Conservation (phyloP, 2,329 filamentous ascomycete genomes). For the Epichloe uncinata region DNA sequence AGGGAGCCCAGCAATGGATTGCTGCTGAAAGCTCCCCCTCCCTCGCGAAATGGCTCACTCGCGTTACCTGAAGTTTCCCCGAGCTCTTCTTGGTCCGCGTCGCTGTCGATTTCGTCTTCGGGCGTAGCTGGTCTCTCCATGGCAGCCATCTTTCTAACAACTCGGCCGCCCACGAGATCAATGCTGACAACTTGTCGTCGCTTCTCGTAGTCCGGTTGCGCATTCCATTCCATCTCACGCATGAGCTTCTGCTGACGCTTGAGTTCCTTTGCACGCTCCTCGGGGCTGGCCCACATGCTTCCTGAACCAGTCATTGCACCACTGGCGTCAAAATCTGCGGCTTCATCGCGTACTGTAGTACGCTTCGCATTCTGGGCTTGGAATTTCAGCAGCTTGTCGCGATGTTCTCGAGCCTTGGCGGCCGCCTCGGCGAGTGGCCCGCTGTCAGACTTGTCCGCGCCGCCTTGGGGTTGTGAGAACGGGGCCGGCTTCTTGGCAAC, state of each 20-base stretch:
- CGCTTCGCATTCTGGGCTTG: slow-evolving; percentile 76
- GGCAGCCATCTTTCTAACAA: slow-evolving; percentile 59
- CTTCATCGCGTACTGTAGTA: slow-evolving; percentile 79
- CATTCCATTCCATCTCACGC: slow-evolving; percentile 77
- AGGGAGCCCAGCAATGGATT: slow-evolving; percentile 55
- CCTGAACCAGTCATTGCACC: slow-evolving; percentile 30
- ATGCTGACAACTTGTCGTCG: slow-evolving; percentile 72
- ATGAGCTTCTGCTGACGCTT: slow-evolving; percentile 76
- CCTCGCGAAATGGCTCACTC: slow-evolving; percentile 11
- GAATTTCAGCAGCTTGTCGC: slow-evolving; percentile 68
- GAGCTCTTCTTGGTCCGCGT: slow-evolving; percentile 18
- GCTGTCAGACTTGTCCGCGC: slow-evolving; percentile 15
- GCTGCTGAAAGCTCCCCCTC: slow-evolving; percentile 49
- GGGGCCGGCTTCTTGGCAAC: slow-evolving; percentile 46
- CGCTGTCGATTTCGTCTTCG: slow-evolving; percentile 25
- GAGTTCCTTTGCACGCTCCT: slow-evolving; percentile 68
- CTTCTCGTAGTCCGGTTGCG: slow-evolving; percentile 79
- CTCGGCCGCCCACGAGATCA: slow-evolving; percentile 63
- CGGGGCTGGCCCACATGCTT: slow-evolving; percentile 68
- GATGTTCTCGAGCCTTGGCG: slow-evolving; percentile 58
- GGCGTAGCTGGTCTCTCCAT: slow-evolving; percentile 45
- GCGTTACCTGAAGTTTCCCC: slow-evolving; percentile 24
- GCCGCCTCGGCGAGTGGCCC: slow-evolving; percentile 41
- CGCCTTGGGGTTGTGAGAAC: slow-evolving; percentile 37
- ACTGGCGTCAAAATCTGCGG: slow-evolving; percentile 46